Evolutionary conservation across 345 rosid genomes (phyloP).

Genomic region (Citrus mangshanensis): DNA sequence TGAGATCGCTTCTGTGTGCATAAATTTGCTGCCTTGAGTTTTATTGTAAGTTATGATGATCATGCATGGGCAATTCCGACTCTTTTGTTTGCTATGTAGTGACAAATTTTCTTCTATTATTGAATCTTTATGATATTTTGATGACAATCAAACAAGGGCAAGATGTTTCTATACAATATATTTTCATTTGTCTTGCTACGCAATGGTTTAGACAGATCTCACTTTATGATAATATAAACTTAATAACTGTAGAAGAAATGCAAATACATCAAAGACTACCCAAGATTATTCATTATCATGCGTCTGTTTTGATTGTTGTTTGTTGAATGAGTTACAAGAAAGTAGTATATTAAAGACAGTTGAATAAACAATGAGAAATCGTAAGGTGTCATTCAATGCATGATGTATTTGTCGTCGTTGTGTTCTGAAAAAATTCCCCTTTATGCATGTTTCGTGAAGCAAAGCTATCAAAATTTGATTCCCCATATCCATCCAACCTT

Average conservation of each 20-base stretch:
- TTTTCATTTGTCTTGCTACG: not conserved
- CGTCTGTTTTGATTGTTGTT: not conserved
- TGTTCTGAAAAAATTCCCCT: conserved; percentile 2
- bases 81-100: not conserved
- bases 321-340: not conserved
- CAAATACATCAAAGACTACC: not conserved
- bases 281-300: not conserved
- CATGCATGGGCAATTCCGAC: not conserved
- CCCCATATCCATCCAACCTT: conserved; percentile 2
- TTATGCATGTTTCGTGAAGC: conserved; percentile 16
- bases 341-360: not conserved
- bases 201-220: not conserved
- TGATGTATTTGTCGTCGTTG: conserved; percentile 10
- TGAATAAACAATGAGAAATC: not conserved
- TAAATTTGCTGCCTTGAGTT: not conserved
- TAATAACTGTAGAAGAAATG: not conserved
- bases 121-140: not conserved
- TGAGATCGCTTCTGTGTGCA: not conserved
- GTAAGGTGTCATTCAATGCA: conserved; percentile 5
- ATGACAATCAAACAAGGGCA: not conserved
- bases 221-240: not conserved
- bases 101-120: not conserved
- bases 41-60: not conserved
- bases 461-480: conserved; percentile 15
- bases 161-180: not conserved